Conservation (phyloP, 140 eudicot genomes). For the Cichorium intybus region DNA sequence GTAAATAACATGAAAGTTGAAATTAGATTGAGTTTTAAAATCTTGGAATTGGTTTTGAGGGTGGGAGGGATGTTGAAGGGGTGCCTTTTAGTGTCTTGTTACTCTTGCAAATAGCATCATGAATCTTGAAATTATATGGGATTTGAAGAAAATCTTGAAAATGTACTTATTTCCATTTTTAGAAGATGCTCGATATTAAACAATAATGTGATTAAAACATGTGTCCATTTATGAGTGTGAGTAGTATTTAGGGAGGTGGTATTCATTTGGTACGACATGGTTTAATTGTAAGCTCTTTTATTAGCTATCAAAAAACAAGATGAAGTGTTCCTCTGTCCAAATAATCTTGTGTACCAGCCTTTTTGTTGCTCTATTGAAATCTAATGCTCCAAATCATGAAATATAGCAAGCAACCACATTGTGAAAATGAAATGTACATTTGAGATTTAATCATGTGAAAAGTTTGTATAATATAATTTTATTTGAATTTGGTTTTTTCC, state of each 20-base stretch:
- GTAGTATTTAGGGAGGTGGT: not conserved
- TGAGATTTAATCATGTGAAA: not conserved
- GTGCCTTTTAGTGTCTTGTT: not conserved
- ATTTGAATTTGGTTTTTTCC: too few relatives aligned
- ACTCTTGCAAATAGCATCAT: not conserved
- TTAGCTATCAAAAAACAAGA: not conserved
- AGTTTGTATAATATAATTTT: not conserved
- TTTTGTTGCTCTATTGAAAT: not conserved
- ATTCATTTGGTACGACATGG: not conserved
- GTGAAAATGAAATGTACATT: not conserved
- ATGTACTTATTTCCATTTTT: not conserved
- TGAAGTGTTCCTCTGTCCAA: not conserved
- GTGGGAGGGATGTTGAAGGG: not conserved
- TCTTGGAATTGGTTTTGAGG: not conserved
- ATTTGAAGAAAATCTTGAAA: not conserved
- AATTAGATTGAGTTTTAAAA: not conserved
- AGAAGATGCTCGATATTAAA: not conserved
- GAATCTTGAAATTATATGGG: not conserved
- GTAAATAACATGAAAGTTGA: not conserved
- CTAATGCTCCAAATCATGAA: not conserved
- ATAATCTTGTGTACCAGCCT: not conserved
- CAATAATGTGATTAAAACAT: not conserved
- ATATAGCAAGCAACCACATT: not conserved
- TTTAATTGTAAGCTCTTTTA: not conserved
- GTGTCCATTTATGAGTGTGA: not conserved